A percentile compares a stretch with the other conserved stretches of the same genome.
Conservation (phyloP, 2,329 filamentous ascomycete genomes). For the Tolypocladium paradoxum region DNA sequence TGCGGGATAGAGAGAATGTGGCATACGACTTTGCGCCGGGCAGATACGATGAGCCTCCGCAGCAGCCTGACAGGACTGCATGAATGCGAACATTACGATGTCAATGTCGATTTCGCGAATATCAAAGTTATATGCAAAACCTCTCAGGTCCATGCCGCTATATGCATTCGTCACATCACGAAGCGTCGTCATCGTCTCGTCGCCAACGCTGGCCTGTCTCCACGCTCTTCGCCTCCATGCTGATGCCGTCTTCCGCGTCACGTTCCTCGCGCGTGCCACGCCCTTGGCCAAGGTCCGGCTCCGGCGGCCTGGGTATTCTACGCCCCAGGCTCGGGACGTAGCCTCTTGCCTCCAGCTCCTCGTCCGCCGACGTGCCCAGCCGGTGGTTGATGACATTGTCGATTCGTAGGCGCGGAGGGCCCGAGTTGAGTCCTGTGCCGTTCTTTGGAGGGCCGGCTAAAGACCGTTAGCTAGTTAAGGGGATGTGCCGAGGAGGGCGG, state of each 20-base stretch:
- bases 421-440: conserved; percentile 22
- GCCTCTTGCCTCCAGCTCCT: conserved; percentile 1
- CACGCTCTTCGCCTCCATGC: conserved; percentile 1
- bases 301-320: not conserved
- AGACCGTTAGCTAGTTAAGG: conserved; percentile 9
- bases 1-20: conserved; percentile 56
- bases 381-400: conserved; percentile 27
- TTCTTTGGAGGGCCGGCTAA: conserved; percentile 27
- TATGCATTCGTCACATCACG: not conserved
- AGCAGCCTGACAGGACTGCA: conserved; percentile 4
- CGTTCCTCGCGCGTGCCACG: not conserved
- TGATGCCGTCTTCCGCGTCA: not conserved
- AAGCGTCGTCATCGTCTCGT: not conserved
- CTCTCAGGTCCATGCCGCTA: not conserved
- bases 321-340: not conserved
- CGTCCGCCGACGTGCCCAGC: conserved; percentile 7
- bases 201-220: not conserved
- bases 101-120: not conserved
- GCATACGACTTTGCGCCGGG: conserved; percentile 20
- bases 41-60: conserved; percentile 15
- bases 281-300: not conserved
- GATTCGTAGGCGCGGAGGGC: conserved; percentile 25
- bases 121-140: not conserved
- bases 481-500: not conserved
- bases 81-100: not conserved